phyloP scores from a whole-genome alignment of 257 asterid genomes.

The Cynanchum wilfordii region DNA sequence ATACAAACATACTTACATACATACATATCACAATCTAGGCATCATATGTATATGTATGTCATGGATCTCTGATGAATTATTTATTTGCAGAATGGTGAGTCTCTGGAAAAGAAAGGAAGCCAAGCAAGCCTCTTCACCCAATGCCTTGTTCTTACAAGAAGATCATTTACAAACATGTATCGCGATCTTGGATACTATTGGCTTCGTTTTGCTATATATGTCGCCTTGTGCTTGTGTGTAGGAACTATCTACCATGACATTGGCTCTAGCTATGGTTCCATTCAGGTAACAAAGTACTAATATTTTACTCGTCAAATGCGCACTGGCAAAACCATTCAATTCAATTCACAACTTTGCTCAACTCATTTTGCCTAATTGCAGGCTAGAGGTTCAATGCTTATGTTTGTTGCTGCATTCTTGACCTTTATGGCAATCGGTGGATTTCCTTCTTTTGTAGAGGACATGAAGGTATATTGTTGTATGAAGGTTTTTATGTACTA shows the following conservation, averaged over 20 bases:
- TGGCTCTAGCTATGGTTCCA: slow-evolving; percentile 44
- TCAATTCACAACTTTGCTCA: not conserved
- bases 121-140: slow-evolving; percentile 52
- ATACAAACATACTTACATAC: too few relatives aligned
- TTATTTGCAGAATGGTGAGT: slow-evolving; percentile 7
- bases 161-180: slow-evolving; percentile 56
- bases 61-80: not conserved
- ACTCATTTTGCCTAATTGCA: not conserved
- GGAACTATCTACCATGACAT: slow-evolving; percentile 47
- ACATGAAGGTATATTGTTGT: too few relatives aligned
- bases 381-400: slow-evolving; percentile 58
- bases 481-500: not conserved
- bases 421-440: slow-evolving; percentile 74
- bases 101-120: slow-evolving; percentile 29
- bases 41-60: too few relatives aligned
- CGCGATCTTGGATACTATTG: slow-evolving; percentile 64
- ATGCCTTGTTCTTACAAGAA: slow-evolving; percentile 40
- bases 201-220: slow-evolving; percentile 52
- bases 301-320: too few relatives aligned
- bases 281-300: slow-evolving; percentile 30
- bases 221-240: slow-evolving; percentile 41
- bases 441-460: slow-evolving; percentile 47
- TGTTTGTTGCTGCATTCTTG: slow-evolving; percentile 39
- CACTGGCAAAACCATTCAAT: too few relatives aligned
- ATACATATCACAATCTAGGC: too few relatives aligned